A percentile compares a stretch with the other conserved stretches of the same genome.
Evolutionary conservation across 1,284 basidiomycete species (phyloP).

Genomic region (Papiliotrema fonsecae): DNA sequence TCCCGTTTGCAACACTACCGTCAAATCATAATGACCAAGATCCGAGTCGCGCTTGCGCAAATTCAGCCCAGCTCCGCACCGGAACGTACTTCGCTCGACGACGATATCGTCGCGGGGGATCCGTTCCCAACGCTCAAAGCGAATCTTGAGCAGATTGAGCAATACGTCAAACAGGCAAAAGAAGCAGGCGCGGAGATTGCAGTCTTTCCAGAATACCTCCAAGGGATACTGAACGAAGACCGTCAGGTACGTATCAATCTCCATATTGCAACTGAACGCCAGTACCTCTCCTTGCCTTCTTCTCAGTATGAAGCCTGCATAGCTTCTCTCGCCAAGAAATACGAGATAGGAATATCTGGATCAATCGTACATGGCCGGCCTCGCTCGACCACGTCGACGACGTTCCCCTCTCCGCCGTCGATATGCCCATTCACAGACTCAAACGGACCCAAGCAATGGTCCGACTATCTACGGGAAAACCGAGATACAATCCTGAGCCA

Average conservation of each 20-base stretch:
- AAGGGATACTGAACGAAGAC: constrained; percentile 38
- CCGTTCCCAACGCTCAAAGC: constrained; percentile 28
- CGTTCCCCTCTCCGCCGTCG: constrained; percentile 11
- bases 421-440: constrained; percentile 30
- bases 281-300: constrained; percentile 42
- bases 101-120: constrained; percentile 13
- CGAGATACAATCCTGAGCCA: constrained; percentile 27
- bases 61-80: constrained; percentile 28
- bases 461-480: constrained; percentile 17
- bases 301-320: constrained; percentile 26
- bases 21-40: not conserved
- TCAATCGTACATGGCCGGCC: constrained; percentile 39
- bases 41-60: constrained; percentile 38
- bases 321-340: constrained; percentile 20
- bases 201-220: constrained; percentile 47
- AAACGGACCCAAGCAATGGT: constrained; percentile 7
- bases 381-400: constrained; percentile 4
- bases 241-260: no score
- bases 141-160: constrained; percentile 26
- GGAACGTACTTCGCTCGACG: constrained; percentile 10
- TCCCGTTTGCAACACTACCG: not conserved
- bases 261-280: no score
- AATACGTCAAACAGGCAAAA: constrained; percentile 22
- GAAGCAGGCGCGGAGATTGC: constrained; percentile 33
- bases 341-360: constrained; percentile 34